phyloP scores from a whole-genome alignment of 371 early-diverging fungal species.

The Mortierella sp. region DNA sequence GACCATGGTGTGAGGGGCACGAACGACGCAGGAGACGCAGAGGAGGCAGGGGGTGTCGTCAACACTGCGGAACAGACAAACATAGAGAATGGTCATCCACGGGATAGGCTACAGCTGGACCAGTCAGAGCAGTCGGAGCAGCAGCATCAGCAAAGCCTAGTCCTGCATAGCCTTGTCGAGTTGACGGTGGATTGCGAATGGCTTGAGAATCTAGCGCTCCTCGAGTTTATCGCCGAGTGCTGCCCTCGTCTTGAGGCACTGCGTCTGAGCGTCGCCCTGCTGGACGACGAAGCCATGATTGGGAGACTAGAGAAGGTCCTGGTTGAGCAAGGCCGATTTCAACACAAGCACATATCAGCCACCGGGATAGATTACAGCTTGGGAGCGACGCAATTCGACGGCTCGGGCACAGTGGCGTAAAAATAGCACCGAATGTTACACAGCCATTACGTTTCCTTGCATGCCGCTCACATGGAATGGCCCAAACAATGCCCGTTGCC shows the following conservation, averaged over 20 bases:
- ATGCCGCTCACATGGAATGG: too few species aligned
- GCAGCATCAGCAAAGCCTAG: neutral
- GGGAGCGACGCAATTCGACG: too few species aligned
- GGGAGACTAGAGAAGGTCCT: neutral
- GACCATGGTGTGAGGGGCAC: too few species aligned
- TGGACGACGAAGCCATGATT: slow-evolving; percentile 11
- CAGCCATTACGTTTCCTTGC: too few species aligned
- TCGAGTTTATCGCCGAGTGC: slow-evolving; percentile 13
- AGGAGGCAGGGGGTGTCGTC: neutral
- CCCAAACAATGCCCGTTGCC: too few species aligned
- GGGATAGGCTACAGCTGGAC: neutral
- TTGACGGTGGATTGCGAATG: slow-evolving; percentile 22
- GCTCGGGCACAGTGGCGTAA: too few species aligned
- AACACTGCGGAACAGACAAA: neutral
- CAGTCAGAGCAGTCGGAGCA: neutral
- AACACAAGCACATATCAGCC: too few species aligned
- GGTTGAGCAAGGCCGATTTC: neutral
- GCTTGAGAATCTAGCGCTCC: slow-evolving; percentile 14
- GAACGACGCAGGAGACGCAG: too few species aligned
- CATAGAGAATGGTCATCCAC: too few species aligned
- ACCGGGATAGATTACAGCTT: too few species aligned
- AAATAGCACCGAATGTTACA: too few species aligned
- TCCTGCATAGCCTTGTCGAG: slow-evolving; percentile 11
- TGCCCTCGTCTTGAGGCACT: slow-evolving; percentile 11
- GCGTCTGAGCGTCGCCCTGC: neutral